Base-by-base conservation (phyloP, 169 alveolate genomes). In the Besnoitia besnoiti region DNA sequence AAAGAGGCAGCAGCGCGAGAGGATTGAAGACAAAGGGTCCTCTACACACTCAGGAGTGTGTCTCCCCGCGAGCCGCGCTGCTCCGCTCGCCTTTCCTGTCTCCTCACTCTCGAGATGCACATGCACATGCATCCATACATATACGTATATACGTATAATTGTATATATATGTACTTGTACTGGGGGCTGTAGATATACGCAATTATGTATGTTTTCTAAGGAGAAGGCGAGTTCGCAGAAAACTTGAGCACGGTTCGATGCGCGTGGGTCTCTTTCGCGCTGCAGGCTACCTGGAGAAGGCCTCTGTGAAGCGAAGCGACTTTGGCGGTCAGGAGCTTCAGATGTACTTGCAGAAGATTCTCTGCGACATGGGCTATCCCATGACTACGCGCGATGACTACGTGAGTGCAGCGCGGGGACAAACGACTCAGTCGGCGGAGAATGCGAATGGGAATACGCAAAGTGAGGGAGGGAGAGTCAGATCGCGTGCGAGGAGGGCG, bases 291-390 rank as follows among this genome's bases (percentile, higher is more conserved):
- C 50, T 90, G 39, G 92, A 76, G 79, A 77, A 91, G 14, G 46
- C 85, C 16, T 62, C 93, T 16, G 80, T 93, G 44, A 76, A 61
- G 47, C 77, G 97, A 33, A 90, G 94, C 73, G 96, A 96, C 88
- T 91, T 94, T 59, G 97, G 96, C 46, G 97, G 97, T 27, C 95
- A 93, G 51, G 97, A 95, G 82, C 85, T 96, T 37, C 94, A 95
- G 90, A 93, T 95, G 94, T 92, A 94, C 82, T 75, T 96, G 50
- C 95, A 94, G 67, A 93, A 92, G 88, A 79, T 95, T 27, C 87
- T 96, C 4, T 92, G 96, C 92, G 97, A 96, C 88, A 95, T 73
- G 90, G 97, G 96, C 85, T 91, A 92, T 49, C 55, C 87, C 47
- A 92, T 94, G 73, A 93, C 97, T 16, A 94, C 97, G 3, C 82